Evolutionary conservation across 768 basidiomycete genomes (phyloP), one percentile per base, ranked within the genome.

Genomic region (Leucosporidium yakuticum): DNA sequence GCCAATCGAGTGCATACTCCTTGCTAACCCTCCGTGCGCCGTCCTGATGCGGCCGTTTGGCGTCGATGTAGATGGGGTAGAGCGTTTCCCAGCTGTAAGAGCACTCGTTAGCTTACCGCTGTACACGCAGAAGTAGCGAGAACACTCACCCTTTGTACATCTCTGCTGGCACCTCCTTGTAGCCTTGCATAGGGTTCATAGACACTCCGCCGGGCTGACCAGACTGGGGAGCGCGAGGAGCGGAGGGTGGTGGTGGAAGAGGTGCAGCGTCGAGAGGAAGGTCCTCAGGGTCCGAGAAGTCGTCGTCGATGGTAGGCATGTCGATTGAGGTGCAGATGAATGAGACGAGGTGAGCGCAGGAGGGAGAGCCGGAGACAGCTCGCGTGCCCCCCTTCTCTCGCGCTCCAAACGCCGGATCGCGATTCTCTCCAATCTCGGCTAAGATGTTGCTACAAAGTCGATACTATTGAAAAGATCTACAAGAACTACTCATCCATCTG

Each of bases 41-140:
- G 8, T 84, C 87, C 5, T 86, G 86, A 78, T 90, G 89, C 0
- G 93, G 86, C 2, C 88, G 87, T 78, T 97, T 96, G 47, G 94
- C 93, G 79, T 98, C 95, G 65, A 98, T 85, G 79, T 97, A 97
- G 76, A 97, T 89, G 8, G 95, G 95, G 78, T 98, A 99, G 76
- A 98, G 49, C 39, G 60, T 64, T 25, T 67, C 63, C 68, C 68
- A 73, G 11, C 71, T 73, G 64, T 2, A 4, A 6, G 9, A 14
- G 31, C 27, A 23, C 15, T 17, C 7, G n/a, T 23, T 14, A 36
- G 48, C n/a, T 23, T 0, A 17, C 14, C 11, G 23, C 34, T 8
- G 12, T 23, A 23, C 12, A 29, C 19, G 7, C 2, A 12, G 19
- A 53, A 44, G 62, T 9, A 32, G 9, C 23, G 27, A 44, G 31